Evolutionary conservation across 495 filamentous ascomycete species (phyloP), one percentile per base, ranked within the genome.

Genomic region (Achaetomiella virescens): DNA sequence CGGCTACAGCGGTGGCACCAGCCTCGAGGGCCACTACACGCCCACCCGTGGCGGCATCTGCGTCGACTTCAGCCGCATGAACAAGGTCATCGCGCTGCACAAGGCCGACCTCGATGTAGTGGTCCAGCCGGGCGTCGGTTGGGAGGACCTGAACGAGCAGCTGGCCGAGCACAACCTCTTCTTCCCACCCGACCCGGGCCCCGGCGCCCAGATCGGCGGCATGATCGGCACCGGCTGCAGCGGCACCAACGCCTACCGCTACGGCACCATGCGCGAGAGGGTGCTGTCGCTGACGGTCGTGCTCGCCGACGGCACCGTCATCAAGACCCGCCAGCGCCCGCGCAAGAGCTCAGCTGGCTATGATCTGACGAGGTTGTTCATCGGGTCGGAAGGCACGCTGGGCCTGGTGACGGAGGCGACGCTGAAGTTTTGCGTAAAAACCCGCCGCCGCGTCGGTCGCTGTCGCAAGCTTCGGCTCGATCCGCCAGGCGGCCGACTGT

Each of bases 261-360:
- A 96, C 66, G 92, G 92, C 1, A 96, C 92, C 0, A 97, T 97
- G 92, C 84, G 89, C 59, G 92, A 97, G 64, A 97, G 91, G 90
- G 92, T 97, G 0, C 73, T 97, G 24, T 86, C 82, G 44, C 73
- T 98, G 22, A 98, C 92, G 0, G 89, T 96, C 11, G 93, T 98
- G 0, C 75, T 97, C 38, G 91, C 92, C 4, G 91, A 98, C 68
- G 92, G 93, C 40, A 89, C 86, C 6, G 73, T 97, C 31, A 90
- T 98, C 68, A 95, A 95, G 72, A 97, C 92, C 5, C 76, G 85
- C 43, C 85, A 86, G 63, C 73, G 87, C 9, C 87, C 87, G 14
- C 68, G 82, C 42, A 97, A 97, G 73, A 87, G 83, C 33, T 86
- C 81, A 24, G 91, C 91, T 25, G 91, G 91, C 10, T 96, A 96